Conservation (phyloP, 768 basidiomycete genomes). For the Porphyrellus cyaneotinctus region DNA sequence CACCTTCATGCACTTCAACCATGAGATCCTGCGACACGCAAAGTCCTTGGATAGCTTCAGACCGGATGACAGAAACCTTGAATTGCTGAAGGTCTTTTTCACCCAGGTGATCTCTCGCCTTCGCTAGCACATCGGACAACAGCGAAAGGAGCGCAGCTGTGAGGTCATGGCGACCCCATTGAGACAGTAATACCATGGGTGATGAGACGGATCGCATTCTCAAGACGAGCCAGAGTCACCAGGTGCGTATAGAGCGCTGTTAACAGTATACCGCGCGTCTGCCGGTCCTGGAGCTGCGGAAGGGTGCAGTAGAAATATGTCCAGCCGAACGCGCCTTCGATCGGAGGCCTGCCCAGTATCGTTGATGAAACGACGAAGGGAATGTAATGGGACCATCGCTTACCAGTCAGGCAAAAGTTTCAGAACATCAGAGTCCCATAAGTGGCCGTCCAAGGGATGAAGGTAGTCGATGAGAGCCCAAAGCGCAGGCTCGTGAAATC, state of each 20-base stretch:
- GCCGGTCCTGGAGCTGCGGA: slow-evolving; percentile 16
- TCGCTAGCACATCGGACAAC: slow-evolving; percentile 36
- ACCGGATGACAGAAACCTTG: slow-evolving; percentile 40
- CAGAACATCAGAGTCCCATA: slow-evolving; percentile 38
- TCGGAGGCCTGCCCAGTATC: slow-evolving; percentile 5
- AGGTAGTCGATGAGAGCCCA: slow-evolving; percentile 41
- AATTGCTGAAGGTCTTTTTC: slow-evolving; percentile 32
- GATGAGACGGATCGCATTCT: slow-evolving; percentile 37
- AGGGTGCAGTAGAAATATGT: slow-evolving; percentile 38
- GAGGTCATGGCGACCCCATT: slow-evolving; percentile 16
- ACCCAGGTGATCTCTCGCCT: slow-evolving; percentile 26
- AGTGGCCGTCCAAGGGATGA: slow-evolving; percentile 37
- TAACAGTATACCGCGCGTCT: slow-evolving; percentile 34
- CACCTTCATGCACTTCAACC: slow-evolving; percentile 35
- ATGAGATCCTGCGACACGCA: slow-evolving; percentile 31
- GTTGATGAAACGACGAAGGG: not conserved
- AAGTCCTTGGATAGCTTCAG: slow-evolving; percentile 31
- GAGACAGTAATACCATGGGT: slow-evolving; percentile 32
- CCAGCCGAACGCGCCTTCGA: slow-evolving; percentile 37
- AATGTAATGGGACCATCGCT: slow-evolving; percentile 4
- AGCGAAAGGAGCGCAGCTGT: slow-evolving; percentile 35
- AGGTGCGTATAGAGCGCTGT: slow-evolving; percentile 28
- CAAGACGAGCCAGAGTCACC: slow-evolving; percentile 29
- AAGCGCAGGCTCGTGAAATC: slow-evolving; percentile 42
- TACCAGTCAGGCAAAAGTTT: slow-evolving; percentile 24